Evolutionary conservation across 1,139 yeast genomes (phyloP).

Genomic region (Debaryomyces singareniensis): DNA sequence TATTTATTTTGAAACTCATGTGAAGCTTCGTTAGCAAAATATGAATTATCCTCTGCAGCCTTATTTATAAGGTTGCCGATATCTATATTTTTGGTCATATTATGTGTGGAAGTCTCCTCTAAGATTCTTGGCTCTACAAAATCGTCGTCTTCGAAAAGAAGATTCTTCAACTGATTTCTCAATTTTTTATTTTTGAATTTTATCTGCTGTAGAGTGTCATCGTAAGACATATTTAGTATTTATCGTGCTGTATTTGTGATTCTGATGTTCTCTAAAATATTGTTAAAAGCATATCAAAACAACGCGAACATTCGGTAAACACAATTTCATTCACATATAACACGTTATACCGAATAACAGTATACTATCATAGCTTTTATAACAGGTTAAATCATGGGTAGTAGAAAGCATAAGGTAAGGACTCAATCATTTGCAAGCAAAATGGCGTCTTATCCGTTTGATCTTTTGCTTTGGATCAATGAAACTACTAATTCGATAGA

Average conservation of each 20-base stretch:
- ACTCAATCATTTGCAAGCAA: conserved; percentile 31
- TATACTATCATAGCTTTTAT: too few relatives aligned
- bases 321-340: too few relatives aligned
- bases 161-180: conserved; percentile 5
- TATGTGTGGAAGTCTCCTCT: neutral
- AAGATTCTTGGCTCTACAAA: conserved; percentile 1
- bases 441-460: conserved; percentile 51
- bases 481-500: conserved; percentile 52
- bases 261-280: neutral
- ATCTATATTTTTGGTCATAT: neutral
- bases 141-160: conserved; percentile 5
- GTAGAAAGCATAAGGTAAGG: conserved; percentile 10
- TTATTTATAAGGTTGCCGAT: too few relatives aligned
- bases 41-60: too few relatives aligned
- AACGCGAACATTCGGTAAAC: too few relatives aligned
- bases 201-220: conserved; percentile 5
- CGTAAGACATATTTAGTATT: neutral
- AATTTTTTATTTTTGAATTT: conserved; percentile 6
- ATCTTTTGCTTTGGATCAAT: conserved; percentile 44
- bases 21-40: too few relatives aligned
- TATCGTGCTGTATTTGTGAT: neutral
- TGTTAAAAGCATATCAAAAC: neutral
- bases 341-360: too few relatives aligned
- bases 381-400: conserved; percentile 1
- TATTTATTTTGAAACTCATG: too few relatives aligned